phyloP scores from a whole-genome alignment of 345 rosid genomes.

The Euclidium syriacum region DNA sequence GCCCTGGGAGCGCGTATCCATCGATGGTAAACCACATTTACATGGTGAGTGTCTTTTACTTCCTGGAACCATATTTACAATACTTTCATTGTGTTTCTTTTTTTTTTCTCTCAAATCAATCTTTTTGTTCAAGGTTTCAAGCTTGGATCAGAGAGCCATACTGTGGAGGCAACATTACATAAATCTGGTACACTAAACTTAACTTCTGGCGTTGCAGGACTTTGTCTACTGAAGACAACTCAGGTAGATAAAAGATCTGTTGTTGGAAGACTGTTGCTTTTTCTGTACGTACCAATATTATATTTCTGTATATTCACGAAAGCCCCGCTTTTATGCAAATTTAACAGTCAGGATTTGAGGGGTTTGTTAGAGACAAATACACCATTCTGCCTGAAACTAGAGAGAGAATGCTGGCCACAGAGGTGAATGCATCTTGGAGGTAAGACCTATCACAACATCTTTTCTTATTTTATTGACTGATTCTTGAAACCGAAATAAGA shows the following conservation, averaged over 20 bases:
- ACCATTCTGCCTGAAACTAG: conserved; percentile 86
- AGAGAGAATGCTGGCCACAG: conserved; percentile 89
- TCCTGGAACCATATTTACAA: not conserved
- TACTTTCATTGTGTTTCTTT: not conserved
- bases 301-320: not conserved
- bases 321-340: conserved; percentile 6
- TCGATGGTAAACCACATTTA: conserved; percentile 65
- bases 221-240: conserved; percentile 85
- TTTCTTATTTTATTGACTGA: conserved; percentile 3
- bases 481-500: not conserved
- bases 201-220: conserved; percentile 67
- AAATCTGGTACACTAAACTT: conserved; percentile 59
- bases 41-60: conserved; percentile 54
- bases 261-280: not conserved
- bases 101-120: too few species aligned
- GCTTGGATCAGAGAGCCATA: conserved; percentile 95
- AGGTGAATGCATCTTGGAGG: conserved; percentile 87
- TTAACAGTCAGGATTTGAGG: conserved; percentile 93
- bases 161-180: conserved; percentile 55
- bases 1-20: conserved; percentile 81
- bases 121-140: conserved; percentile 62
- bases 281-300: not conserved
- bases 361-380: conserved; percentile 79
- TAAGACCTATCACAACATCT: conserved; percentile 21
- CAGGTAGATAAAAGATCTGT: conserved; percentile 38